Evolutionary conservation across 2,329 filamentous ascomycete species (phyloP).

Genomic region (Fusarium armeniacum): DNA sequence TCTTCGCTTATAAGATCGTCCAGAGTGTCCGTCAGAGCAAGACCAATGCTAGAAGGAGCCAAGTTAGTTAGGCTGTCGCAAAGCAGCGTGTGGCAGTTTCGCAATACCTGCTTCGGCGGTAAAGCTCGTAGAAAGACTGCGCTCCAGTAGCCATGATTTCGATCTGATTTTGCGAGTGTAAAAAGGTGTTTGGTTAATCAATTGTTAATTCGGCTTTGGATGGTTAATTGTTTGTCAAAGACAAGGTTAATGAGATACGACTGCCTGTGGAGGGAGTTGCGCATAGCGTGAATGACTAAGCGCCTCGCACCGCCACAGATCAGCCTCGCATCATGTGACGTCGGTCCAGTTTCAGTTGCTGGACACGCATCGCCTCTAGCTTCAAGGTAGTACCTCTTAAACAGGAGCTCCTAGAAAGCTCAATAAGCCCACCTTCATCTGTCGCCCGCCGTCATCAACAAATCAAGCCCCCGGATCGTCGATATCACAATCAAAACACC

Average conservation of each 20-base stretch:
- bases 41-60: slow-evolving; percentile 78
- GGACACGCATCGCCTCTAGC: slow-evolving; percentile 48
- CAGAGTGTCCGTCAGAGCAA: slow-evolving; percentile 94
- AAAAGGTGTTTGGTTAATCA: neutral
- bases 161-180: slow-evolving; percentile 1
- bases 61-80: slow-evolving; percentile 52
- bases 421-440: slow-evolving; percentile 40
- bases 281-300: slow-evolving; percentile 48
- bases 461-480: slow-evolving; percentile 39
- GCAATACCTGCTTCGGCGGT: slow-evolving; percentile 94
- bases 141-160: slow-evolving; percentile 62
- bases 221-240: slow-evolving; percentile 28
- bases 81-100: slow-evolving; percentile 49
- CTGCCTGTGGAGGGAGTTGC: slow-evolving; percentile 31
- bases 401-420: slow-evolving; percentile 52
- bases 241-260: slow-evolving; percentile 32
- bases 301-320: slow-evolving; percentile 18
- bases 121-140: slow-evolving; percentile 89
- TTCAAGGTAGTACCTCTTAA: slow-evolving; percentile 46
- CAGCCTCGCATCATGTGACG: slow-evolving; percentile 57
- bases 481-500: slow-evolving; percentile 45
- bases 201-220: slow-evolving; percentile 10
- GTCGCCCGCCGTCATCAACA: slow-evolving; percentile 42
- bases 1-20: slow-evolving; percentile 95
- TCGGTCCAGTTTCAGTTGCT: slow-evolving; percentile 41